Percentiles rank a stretch among this genome's conserved stretches.
phyloP scores from a whole-genome alignment of 306 rosid species.

The Malus orientalis region DNA sequence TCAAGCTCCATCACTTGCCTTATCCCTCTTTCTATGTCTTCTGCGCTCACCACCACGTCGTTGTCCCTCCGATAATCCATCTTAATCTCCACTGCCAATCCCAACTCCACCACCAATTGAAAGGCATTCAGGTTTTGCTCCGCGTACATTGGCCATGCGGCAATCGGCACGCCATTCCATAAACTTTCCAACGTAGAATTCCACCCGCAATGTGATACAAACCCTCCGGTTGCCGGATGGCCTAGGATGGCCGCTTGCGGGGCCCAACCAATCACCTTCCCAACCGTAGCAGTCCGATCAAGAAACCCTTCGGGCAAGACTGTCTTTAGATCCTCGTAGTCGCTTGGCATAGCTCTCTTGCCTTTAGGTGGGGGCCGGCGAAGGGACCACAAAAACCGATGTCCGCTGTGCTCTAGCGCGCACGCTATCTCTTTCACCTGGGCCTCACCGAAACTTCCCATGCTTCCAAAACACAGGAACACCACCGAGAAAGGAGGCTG shows the following conservation, averaged over 20 bases:
- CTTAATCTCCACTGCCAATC: constrained; percentile 8
- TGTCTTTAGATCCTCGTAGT: neutral
- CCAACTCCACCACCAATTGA: constrained; percentile 8
- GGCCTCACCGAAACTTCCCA: constrained; percentile 13
- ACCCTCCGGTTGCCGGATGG: constrained; percentile 16
- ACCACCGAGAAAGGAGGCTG: constrained; percentile 1
- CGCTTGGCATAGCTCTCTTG: neutral
- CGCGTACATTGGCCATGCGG: constrained; percentile 21
- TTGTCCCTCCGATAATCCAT: neutral
- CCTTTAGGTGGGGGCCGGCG: neutral
- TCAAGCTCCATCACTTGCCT: constrained; percentile 1
- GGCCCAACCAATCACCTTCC: constrained; percentile 16
- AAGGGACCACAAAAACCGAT: constrained; percentile 15
- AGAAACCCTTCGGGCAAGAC: constrained; percentile 16
- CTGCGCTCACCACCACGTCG: neutral
- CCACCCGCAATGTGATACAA: constrained; percentile 28
- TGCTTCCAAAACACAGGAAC: constrained; percentile 26
- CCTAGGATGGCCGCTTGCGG: constrained; percentile 10
- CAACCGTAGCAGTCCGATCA: neutral
- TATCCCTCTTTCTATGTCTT: constrained; percentile 7
- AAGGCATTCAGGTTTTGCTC: constrained; percentile 19
- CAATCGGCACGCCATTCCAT: constrained; percentile 19
- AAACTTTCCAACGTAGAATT: constrained; percentile 17
- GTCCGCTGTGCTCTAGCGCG: constrained; percentile 7
- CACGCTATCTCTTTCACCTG: constrained; percentile 19